Evolutionary conservation across 768 basidiomycete species (phyloP).

Genomic region (Mycena floridula): DNA sequence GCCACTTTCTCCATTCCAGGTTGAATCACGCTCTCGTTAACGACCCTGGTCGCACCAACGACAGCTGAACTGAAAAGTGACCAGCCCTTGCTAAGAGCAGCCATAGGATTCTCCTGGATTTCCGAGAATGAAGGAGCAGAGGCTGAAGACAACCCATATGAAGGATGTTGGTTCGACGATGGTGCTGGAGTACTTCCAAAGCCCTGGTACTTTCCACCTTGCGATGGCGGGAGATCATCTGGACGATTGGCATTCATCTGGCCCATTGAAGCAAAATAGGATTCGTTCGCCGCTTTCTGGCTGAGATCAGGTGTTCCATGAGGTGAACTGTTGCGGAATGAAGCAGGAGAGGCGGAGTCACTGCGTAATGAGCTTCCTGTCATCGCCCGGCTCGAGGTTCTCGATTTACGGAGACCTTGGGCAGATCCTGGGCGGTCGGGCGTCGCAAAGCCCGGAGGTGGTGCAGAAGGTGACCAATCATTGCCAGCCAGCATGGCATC

Average conservation of each 20-base stretch:
- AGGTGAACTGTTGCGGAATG: conserved; percentile 39
- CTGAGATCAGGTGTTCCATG: conserved; percentile 42
- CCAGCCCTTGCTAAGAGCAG: conserved; percentile 92
- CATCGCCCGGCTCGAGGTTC: conserved; percentile 56
- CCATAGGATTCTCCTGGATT: conserved; percentile 80
- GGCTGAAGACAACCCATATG: conserved; percentile 69
- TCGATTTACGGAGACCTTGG: conserved; percentile 84
- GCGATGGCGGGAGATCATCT: conserved; percentile 80
- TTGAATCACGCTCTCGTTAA: conserved; percentile 85
- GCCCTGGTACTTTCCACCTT: conserved; percentile 90
- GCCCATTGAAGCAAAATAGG: conserved; percentile 81
- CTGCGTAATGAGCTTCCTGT: conserved; percentile 41
- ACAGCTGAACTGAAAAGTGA: conserved; percentile 88
- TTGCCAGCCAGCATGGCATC: conserved; percentile 70
- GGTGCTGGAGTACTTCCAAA: conserved; percentile 85
- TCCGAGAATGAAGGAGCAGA: conserved; percentile 76
- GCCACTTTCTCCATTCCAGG: conserved; percentile 77
- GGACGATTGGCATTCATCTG: conserved; percentile 74
- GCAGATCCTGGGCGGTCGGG: conserved; percentile 66
- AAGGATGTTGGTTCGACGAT: conserved; percentile 57
- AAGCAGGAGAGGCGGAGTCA: conserved; percentile 50
- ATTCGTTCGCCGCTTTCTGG: conserved; percentile 79
- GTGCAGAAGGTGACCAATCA: conserved; percentile 72
- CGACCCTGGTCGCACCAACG: conserved; percentile 67
- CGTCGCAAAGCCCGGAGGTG: conserved; percentile 41